Evolutionary conservation across 495 filamentous ascomycete genomes (phyloP).

Genomic region (Aspergillus asperescens): DNA sequence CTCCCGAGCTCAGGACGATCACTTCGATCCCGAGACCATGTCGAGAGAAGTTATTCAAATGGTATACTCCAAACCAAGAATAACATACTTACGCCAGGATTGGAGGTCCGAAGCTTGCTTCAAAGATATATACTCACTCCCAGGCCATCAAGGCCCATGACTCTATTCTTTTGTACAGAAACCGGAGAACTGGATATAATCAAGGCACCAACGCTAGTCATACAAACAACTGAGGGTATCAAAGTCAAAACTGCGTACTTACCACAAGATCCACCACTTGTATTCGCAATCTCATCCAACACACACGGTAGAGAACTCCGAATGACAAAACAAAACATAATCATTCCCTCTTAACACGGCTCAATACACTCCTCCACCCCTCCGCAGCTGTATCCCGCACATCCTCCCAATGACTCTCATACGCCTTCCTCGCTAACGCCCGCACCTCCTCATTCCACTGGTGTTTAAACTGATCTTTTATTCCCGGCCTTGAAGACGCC

Average conservation of each 20-base stretch:
- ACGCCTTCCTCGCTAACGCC: conserved; percentile 58
- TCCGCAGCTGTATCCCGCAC: conserved; percentile 45
- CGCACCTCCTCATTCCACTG: conserved; percentile 75
- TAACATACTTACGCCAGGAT: background rate
- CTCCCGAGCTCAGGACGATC: too few species aligned
- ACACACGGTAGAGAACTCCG: background rate
- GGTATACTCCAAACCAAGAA: background rate
- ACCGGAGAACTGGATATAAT: background rate
- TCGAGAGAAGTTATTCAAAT: background rate
- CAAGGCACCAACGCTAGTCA: conserved; percentile 4
- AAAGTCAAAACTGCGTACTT: conserved; percentile 3
- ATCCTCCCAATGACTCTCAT: conserved; percentile 58
- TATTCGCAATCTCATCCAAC: background rate
- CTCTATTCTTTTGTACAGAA: background rate
- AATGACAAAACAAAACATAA: background rate
- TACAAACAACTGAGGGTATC: conserved; percentile 17
- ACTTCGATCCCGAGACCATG: too few species aligned
- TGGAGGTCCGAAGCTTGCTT: background rate
- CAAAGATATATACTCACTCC: background rate
- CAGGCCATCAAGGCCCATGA: background rate
- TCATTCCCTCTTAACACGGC: conserved; percentile 35
- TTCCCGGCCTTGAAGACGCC: conserved; percentile 35
- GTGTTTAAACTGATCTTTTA: conserved; percentile 67
- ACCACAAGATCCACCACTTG: background rate
- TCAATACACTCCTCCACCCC: conserved; percentile 29